Percentiles rank a stretch among this genome's conserved stretches.
phyloP scores from a whole-genome alignment of 2,329 filamentous ascomycete genomes.

The Colletotrichum sp. region DNA sequence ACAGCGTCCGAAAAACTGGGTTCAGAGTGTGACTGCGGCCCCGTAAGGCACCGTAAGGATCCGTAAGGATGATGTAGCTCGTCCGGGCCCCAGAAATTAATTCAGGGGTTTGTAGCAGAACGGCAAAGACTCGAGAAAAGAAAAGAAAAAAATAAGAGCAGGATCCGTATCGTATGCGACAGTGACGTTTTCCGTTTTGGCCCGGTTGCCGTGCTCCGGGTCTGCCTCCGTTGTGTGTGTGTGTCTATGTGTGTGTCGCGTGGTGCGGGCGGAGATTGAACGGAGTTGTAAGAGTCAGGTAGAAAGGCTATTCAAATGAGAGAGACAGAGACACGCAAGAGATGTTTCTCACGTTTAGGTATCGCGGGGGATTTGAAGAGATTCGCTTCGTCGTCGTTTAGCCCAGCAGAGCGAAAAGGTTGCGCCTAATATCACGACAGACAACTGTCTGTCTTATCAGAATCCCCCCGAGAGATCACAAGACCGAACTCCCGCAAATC shows the following conservation, averaged over 20 bases:
- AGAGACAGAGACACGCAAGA: neutral
- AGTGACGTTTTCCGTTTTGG: neutral
- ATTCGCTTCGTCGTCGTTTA: neutral
- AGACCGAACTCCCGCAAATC: neutral
- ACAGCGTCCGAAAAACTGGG: neutral
- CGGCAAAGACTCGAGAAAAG: neutral
- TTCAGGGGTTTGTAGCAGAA: neutral
- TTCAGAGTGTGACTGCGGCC: neutral
- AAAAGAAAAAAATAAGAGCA: neutral
- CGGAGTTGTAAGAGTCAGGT: neutral
- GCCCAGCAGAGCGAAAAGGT: neutral
- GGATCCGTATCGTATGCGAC: neutral
- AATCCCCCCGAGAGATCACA: neutral
- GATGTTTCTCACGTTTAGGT: neutral
- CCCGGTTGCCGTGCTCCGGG: neutral
- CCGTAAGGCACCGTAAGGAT: slow-evolving; percentile 16
- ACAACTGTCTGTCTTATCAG: neutral
- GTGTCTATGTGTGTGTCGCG: neutral
- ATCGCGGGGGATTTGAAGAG: neutral
- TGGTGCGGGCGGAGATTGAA: neutral
- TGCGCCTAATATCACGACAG: neutral
- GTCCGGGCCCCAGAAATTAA: neutral
- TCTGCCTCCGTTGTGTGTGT: neutral
- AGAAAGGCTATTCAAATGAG: neutral
- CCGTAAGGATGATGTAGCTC: slow-evolving; percentile 17